phyloP scores from a whole-genome alignment of 164 flowering plant species.

The Stephania japonica region DNA sequence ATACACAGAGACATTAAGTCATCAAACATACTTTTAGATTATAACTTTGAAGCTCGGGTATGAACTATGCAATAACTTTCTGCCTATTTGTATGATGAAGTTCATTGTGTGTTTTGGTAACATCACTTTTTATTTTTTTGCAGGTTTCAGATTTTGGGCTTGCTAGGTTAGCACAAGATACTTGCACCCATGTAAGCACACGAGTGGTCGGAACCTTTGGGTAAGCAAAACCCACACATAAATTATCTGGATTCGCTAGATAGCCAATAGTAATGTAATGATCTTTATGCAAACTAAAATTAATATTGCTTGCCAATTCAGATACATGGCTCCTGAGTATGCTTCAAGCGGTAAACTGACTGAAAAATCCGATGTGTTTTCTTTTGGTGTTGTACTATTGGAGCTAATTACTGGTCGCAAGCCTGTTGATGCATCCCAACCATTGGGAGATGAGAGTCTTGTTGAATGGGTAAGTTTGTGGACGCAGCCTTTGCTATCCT shows the following conservation, averaged over 20 bases:
- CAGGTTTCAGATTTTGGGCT: constrained; percentile 97
- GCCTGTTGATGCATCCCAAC: constrained; percentile 76
- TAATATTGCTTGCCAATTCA: constrained; percentile 24
- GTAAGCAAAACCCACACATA: constrained; percentile 26
- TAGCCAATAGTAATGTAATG: not conserved
- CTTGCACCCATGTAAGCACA: constrained; percentile 72
- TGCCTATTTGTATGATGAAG: not conserved
- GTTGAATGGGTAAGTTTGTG: constrained; percentile 65
- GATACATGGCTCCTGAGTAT: constrained; percentile 85
- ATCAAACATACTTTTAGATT: constrained; percentile 81
- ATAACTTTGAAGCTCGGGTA: constrained; percentile 81
- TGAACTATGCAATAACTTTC: constrained; percentile 6
- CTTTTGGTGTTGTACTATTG: constrained; percentile 76
- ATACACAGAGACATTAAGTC: constrained; percentile 94
- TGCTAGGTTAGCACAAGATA: constrained; percentile 70
- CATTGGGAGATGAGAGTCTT: constrained; percentile 68
- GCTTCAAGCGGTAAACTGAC: constrained; percentile 79
- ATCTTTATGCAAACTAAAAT: not conserved
- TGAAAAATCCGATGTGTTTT: constrained; percentile 76
- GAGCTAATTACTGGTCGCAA: constrained; percentile 79
- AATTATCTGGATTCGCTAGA: constrained; percentile 1
- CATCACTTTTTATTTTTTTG: constrained; percentile 4
- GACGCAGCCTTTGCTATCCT: not conserved
- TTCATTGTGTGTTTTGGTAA: constrained; percentile 5
- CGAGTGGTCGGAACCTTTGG: constrained; percentile 98